Base-by-base conservation (phyloP, 257 asterid species). In the Forsythia suspensa region DNA sequence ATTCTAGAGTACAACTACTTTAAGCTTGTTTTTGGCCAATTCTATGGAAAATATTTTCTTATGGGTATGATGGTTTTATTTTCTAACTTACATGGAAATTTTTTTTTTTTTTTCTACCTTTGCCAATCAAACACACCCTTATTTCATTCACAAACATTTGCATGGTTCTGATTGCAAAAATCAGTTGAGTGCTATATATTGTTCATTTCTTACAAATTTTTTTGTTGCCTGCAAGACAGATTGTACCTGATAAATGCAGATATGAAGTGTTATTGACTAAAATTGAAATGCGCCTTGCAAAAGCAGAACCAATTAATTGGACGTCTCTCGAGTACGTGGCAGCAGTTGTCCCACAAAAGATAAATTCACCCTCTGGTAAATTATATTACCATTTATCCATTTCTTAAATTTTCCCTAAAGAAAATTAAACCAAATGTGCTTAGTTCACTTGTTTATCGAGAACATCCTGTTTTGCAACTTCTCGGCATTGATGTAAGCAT, bases 231-330 rank as follows among this genome's bases (percentile, higher is more conserved):
- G 40, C 70, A 63, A 37, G 77, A 80, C 94, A 96, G 99, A 96
- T 96, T 78, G 78, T 90, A 80, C 99, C 99, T 73, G 84, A 85
- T 44, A 90, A 90, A 65, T 92, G 98, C 84, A 82, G 90, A 87
- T 89, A 81, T 29, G 91, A 87, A 1, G 97, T 96, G 75, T 79
- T 96, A 85, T 77, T 94, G 63, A 96, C 99, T 12, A 94, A 96
- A 88, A 85, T 94, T 72, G 99, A 96, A 83, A 89, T 96, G 65
- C 91, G 97, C 74, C 99, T 96, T 86, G 92, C 92, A 43, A 96
- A 96, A 86, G 96, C 97, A 66, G 98, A 92, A 63, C 77, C 84
- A 63, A 43, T 87, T 12, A 89, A 89, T n/a, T 96, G 99, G 99
- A 70, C 92, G 39, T 84, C 93, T 76, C 98, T 96, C 15, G 99